Conservation (phyloP, 495 filamentous ascomycete species). For the Staphylotrichum longicolle region DNA sequence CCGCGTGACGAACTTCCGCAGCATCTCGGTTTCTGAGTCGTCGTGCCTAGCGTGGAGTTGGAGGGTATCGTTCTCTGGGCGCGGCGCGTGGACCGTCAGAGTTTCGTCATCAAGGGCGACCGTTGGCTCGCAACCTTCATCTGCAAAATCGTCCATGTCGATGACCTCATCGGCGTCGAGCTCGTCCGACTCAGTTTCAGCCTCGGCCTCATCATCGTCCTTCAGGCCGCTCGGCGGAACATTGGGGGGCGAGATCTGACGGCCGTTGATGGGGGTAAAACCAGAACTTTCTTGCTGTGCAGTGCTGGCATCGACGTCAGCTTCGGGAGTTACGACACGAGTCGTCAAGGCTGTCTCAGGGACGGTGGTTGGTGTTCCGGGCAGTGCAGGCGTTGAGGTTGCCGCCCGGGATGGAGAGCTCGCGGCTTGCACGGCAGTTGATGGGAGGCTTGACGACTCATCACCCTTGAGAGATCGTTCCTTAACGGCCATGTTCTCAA, state of each 20-base stretch:
- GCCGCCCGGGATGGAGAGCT: background rate
- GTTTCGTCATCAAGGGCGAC: constrained; percentile 26
- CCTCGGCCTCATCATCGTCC: constrained; percentile 16
- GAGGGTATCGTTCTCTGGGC: constrained; percentile 28
- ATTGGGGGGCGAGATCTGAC: constrained; percentile 24
- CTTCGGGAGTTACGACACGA: background rate
- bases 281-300: constrained; percentile 23
- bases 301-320: background rate
- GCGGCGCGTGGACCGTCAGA: constrained; percentile 17
- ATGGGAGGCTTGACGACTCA: background rate
- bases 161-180: constrained; percentile 22
- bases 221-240: background rate
- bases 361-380: constrained; percentile 2
- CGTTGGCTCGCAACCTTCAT: constrained; percentile 18
- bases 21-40: constrained; percentile 46
- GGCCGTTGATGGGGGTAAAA: constrained; percentile 37
- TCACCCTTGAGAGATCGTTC: background rate
- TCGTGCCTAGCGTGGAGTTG: constrained; percentile 30
- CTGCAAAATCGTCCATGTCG: constrained; percentile 23
- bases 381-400: background rate
- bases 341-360: background rate
- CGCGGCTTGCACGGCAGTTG: background rate
- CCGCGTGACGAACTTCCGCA: constrained; percentile 45
- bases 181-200: constrained; percentile 13
- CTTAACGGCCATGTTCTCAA: no score